These are phyloP conservation scores for Colletotrichum endophyticum DNA, from an alignment of 2,329 filamentous ascomycete genomes.

Conservation along the genomic window DNA sequence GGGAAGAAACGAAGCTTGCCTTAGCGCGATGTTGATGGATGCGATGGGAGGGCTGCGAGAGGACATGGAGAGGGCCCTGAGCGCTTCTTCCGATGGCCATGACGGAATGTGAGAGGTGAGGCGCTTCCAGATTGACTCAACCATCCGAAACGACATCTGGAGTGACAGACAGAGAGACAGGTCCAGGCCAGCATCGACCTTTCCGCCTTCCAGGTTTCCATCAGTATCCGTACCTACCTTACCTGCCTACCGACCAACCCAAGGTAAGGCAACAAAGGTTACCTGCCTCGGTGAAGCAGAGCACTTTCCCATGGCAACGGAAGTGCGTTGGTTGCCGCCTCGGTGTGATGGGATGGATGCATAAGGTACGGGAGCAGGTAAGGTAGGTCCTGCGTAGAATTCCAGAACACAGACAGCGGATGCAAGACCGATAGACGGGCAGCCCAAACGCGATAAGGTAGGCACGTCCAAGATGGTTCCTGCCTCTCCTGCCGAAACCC, in stretches of 20 bases:
- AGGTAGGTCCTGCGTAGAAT: background rate
- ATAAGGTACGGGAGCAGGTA: background rate
- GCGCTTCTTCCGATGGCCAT: background rate
- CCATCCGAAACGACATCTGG: background rate
- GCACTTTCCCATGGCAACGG: background rate
- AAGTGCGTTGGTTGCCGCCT: background rate
- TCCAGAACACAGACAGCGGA: background rate
- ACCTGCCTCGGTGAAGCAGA: background rate
- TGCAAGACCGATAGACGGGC: background rate
- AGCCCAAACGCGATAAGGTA: background rate
- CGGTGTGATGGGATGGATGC: background rate
- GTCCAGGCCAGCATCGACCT: background rate
- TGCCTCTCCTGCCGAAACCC: background rate
- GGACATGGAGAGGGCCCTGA: background rate
- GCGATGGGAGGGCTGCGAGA: background rate
- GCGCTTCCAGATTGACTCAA: background rate
- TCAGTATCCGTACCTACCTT: background rate
- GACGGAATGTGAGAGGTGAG: conserved; percentile 5
- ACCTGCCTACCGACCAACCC: background rate
- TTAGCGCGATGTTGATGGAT: background rate
- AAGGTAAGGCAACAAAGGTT: background rate
- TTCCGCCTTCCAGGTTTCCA: background rate
- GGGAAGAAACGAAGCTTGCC: background rate
- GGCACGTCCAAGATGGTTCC: background rate
- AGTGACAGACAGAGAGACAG: background rate